Conservation (phyloP, 257 asterid genomes). For the Capsicum pubescens region DNA sequence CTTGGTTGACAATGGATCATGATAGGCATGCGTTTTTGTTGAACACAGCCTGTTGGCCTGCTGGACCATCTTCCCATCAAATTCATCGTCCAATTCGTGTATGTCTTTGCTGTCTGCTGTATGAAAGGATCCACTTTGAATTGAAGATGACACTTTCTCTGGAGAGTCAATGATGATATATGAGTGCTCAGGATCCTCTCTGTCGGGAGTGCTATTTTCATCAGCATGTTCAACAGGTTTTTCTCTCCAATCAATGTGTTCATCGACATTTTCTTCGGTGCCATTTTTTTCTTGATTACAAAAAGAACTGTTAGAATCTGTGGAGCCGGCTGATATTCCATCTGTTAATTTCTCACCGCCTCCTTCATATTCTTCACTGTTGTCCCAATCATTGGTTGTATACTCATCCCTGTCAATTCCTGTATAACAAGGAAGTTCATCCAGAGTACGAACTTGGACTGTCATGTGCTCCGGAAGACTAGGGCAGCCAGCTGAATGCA, state of each 20-base stretch:
- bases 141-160: conserved; percentile 12
- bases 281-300: conserved; percentile 21
- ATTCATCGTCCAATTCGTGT: conserved; percentile 28
- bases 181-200: conserved; percentile 30
- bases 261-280: conserved; percentile 31
- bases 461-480: conserved; percentile 57
- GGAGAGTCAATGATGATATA: conserved; percentile 26
- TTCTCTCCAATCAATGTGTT: conserved; percentile 31
- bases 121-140: conserved; percentile 30
- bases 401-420: conserved; percentile 25
- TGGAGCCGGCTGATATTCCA: conserved; percentile 26
- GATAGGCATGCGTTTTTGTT: conserved; percentile 30
- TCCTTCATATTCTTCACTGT: conserved; percentile 40
- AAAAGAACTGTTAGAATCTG: conserved; percentile 20
- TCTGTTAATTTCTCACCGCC: conserved; percentile 28
- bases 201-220: not conserved
- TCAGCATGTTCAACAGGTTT: conserved; percentile 19
- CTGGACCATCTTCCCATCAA: conserved; percentile 3
- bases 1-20: conserved; percentile 34
- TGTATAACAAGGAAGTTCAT: conserved; percentile 81
- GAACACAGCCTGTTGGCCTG: conserved; percentile 31
- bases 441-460: conserved; percentile 63
- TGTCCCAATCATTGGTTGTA: conserved; percentile 36
- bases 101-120: conserved; percentile 28
- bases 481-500: conserved; percentile 60